These are phyloP conservation scores for Vitis hybrid DNA, from an alignment of 177 flowering plant species.

Conservation along the genomic window DNA sequence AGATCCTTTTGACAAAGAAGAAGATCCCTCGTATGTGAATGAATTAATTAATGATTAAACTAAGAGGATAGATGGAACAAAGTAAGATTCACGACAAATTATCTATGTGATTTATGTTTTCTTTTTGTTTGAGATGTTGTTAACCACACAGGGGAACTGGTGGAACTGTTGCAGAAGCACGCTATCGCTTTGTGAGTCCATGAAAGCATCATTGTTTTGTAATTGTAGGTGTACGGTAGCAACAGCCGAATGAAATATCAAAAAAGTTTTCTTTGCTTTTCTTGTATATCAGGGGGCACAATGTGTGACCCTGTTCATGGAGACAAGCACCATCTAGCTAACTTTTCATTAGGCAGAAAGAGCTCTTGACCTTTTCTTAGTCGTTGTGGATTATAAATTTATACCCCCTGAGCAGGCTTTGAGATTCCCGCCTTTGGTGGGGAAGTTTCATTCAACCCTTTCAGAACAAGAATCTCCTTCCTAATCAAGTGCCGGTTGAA, in stretches of 20 bases:
- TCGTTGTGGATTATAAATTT: background rate
- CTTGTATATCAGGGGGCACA: background rate
- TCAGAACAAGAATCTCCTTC: conserved; percentile 14
- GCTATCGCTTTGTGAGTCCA: background rate
- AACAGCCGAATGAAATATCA: conserved; percentile 1
- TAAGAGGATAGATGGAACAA: conserved; percentile 5
- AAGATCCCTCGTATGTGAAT: conserved; percentile 6
- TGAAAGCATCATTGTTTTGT: conserved; percentile 11
- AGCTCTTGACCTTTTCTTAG: conserved; percentile 9
- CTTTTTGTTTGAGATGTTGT: background rate
- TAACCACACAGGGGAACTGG: background rate
- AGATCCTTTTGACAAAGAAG: conserved; percentile 12
- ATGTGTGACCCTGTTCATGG: conserved; percentile 18
- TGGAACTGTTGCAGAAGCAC: background rate
- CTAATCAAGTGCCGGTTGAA: conserved; percentile 16
- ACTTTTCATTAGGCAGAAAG: conserved; percentile 15
- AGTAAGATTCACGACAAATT: conserved; percentile 15
- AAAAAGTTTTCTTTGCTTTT: background rate
- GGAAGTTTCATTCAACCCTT: conserved; percentile 12
- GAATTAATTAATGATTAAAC: conserved; percentile 1
- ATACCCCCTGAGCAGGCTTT: conserved; percentile 6
- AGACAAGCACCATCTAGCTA: conserved; percentile 11
- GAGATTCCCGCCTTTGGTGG: conserved; percentile 17
- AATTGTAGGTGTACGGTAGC: conserved; percentile 6
- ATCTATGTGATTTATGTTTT: background rate